Conservation (phyloP, 139 green algal genomes). For the Coccomyxa sp. region DNA sequence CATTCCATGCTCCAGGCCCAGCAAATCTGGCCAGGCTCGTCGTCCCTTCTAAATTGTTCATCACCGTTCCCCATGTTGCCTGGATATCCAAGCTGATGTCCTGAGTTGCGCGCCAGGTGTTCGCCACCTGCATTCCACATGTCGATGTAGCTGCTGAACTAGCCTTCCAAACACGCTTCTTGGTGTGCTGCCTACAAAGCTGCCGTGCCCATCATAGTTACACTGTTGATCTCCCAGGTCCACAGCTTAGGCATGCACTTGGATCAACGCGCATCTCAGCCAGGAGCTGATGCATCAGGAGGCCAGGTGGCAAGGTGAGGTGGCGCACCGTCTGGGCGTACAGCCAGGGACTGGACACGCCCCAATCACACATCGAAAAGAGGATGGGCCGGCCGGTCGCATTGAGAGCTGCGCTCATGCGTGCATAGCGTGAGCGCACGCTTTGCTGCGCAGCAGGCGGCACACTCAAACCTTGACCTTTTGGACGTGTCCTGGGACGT, state of each 20-base stretch:
- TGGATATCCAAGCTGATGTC: slow-evolving; percentile 36
- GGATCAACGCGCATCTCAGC: too few relatives aligned
- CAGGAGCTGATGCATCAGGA: too few relatives aligned
- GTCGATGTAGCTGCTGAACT: too few relatives aligned
- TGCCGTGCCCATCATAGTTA: too few relatives aligned
- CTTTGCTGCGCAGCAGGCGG: not conserved
- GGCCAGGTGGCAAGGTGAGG: not conserved
- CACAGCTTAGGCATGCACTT: too few relatives aligned
- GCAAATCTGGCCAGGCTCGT: slow-evolving; percentile 41
- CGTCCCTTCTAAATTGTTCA: slow-evolving; percentile 38
- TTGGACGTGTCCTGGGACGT: too few relatives aligned
- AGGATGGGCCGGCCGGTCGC: slow-evolving; percentile 60
- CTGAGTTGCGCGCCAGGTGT: slow-evolving; percentile 37
- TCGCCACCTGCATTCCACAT: slow-evolving; percentile 37
- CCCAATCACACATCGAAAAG: slow-evolving; percentile 73
- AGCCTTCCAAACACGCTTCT: too few relatives aligned
- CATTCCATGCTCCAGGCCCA: slow-evolving; percentile 50
- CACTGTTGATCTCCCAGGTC: too few relatives aligned
- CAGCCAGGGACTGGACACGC: slow-evolving; percentile 57
- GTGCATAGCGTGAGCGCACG: slow-evolving; percentile 33
- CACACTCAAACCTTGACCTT: too few relatives aligned
- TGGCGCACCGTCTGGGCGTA: slow-evolving; percentile 47
- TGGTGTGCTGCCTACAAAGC: too few relatives aligned
- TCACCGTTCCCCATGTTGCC: slow-evolving; percentile 23
- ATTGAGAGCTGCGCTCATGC: slow-evolving; percentile 68